Conservation (phyloP, 306 rosid genomes). For the Cicer chorassanicum region DNA sequence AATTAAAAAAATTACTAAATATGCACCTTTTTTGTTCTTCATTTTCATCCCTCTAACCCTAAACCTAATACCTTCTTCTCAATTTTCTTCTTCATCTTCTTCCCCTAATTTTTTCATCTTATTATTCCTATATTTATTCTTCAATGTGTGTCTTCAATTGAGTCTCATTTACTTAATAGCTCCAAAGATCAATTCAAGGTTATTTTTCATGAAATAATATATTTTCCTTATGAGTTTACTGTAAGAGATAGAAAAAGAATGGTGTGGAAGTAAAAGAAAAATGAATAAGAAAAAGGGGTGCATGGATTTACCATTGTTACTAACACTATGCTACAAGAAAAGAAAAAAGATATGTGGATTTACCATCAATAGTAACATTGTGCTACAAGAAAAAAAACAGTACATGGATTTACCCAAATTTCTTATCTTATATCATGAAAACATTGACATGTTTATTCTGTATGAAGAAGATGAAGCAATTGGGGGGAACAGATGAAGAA, state of each 20-base stretch:
- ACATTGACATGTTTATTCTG: too few relatives aligned
- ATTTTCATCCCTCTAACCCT: too few relatives aligned
- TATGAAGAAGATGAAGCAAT: too few relatives aligned
- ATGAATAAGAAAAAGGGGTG: constrained; percentile 58
- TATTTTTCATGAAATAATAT: constrained; percentile 82
- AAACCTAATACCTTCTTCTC: too few relatives aligned
- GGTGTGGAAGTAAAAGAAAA: constrained; percentile 49
- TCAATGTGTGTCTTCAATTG: constrained; percentile 56
- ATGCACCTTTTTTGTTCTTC: too few relatives aligned
- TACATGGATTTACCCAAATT: constrained; percentile 62
- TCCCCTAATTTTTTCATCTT: too few relatives aligned
- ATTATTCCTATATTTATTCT: too few relatives aligned
- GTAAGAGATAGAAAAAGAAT: constrained; percentile 47
- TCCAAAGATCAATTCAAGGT: constrained; percentile 65
- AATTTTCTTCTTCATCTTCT: too few relatives aligned
- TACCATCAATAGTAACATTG: constrained; percentile 77
- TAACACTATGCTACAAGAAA: constrained; percentile 54
- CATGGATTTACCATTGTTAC: constrained; percentile 91
- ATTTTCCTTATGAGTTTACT: constrained; percentile 72
- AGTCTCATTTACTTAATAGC: constrained; percentile 61
- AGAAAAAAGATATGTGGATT: constrained; percentile 64
- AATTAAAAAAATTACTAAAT: too few relatives aligned
- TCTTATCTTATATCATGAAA: too few relatives aligned
- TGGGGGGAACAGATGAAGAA: too few relatives aligned
- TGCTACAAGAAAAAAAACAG: constrained; percentile 59